phyloP scores from a whole-genome alignment of 345 rosid species.

The Noccaea caerulescens region DNA sequence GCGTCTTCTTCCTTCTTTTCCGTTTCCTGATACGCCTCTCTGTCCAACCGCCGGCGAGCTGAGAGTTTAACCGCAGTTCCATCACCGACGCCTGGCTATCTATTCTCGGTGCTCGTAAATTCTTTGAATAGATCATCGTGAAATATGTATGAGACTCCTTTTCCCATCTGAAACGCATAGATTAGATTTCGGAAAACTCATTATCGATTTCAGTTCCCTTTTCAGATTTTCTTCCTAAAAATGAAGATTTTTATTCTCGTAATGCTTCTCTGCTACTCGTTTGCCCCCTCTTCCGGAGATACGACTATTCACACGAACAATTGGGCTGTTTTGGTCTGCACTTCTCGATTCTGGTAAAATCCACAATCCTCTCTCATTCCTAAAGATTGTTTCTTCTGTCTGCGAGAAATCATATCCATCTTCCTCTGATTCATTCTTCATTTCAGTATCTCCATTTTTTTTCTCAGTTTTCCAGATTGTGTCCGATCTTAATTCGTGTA shows the following conservation, averaged over 20 bases:
- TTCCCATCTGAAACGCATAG: conserved; percentile 16
- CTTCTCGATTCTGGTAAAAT: conserved; percentile 91
- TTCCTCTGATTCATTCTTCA: no score
- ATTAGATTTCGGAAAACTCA: conserved; percentile 26
- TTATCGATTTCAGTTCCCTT: conserved; percentile 1
- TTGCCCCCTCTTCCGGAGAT: conserved; percentile 58
- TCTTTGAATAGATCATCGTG: background rate
- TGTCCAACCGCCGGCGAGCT: conserved; percentile 23
- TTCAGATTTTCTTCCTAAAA: conserved; percentile 6
- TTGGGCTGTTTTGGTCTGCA: conserved; percentile 99
- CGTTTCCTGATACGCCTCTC: conserved; percentile 16
- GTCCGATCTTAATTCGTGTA: background rate
- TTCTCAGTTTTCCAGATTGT: background rate
- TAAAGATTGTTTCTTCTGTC: no score
- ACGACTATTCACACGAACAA: conserved; percentile 86
- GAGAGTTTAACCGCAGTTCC: background rate
- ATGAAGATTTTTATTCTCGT: conserved; percentile 39
- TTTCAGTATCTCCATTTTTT: no score
- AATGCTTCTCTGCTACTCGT: conserved; percentile 44
- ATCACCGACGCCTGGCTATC: background rate
- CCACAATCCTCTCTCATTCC: background rate
- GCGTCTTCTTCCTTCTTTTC: background rate
- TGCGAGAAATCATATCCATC: no score
- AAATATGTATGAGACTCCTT: background rate
- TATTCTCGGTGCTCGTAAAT: background rate